Conservation (phyloP, 2,329 filamentous ascomycete species). For the Colletotrichum filicis region DNA sequence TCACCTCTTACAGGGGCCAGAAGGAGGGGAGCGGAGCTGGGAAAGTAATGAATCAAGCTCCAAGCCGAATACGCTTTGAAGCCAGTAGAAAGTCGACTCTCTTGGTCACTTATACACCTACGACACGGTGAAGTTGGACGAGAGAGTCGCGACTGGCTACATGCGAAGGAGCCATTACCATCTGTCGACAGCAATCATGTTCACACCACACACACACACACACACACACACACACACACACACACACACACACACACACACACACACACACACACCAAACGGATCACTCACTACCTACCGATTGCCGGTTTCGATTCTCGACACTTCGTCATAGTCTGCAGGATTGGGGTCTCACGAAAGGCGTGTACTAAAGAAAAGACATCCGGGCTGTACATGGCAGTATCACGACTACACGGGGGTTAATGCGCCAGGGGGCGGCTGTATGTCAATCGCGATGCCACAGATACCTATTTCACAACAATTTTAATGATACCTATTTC, state of each 20-base stretch:
- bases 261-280: neutral
- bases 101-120: neutral
- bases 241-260: too few relatives aligned
- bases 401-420: slow-evolving; percentile 11
- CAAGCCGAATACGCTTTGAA: neutral
- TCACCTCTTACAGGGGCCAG: neutral
- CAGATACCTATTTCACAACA: slow-evolving; percentile 24
- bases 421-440: slow-evolving; percentile 22
- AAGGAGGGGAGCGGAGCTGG: neutral
- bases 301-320: slow-evolving; percentile 12
- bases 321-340: neutral
- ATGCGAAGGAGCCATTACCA: neutral
- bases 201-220: neutral
- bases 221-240: neutral
- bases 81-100: neutral
- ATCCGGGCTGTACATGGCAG: slow-evolving; percentile 20
- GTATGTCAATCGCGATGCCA: slow-evolving; percentile 19
- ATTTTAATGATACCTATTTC: slow-evolving; percentile 17
- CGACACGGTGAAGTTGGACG: neutral
- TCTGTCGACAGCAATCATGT: neutral
- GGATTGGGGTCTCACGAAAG: slow-evolving; percentile 28
- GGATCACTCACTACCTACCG: neutral
- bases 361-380: slow-evolving; percentile 16
- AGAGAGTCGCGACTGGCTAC: neutral
- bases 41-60: slow-evolving; percentile 10